Conservation (phyloP, 371 early-diverging fungal species). For the Zopfochytrium polystomum region DNA sequence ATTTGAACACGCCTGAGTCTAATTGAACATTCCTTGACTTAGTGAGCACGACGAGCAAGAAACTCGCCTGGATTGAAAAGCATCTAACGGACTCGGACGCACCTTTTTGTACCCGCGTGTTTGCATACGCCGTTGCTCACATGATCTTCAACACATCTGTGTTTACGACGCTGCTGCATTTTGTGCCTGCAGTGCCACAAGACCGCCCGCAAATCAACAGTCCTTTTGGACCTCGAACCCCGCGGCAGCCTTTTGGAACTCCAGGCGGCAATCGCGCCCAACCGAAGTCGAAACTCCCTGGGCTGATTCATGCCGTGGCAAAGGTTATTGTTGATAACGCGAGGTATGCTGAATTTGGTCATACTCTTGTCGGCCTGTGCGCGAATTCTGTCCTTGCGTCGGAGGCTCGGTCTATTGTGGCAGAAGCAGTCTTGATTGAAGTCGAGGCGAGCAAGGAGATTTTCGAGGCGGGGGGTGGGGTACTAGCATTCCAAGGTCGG, state of each 20-base stretch:
- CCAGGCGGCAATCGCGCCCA: background rate
- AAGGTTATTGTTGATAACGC: constrained; percentile 25
- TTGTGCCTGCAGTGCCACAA: constrained; percentile 9
- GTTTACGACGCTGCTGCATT: constrained; percentile 20
- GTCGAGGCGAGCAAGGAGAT: constrained; percentile 26
- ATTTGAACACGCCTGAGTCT: background rate
- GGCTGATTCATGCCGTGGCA: constrained; percentile 25
- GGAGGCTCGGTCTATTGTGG: constrained; percentile 23
- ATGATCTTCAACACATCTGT: constrained; percentile 21
- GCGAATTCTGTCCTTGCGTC: constrained; percentile 18
- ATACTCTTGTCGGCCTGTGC: constrained; percentile 18
- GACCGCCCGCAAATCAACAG: background rate
- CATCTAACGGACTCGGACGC: constrained; percentile 30
- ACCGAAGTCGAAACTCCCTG: constrained; percentile 13
- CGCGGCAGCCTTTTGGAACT: too few species aligned
- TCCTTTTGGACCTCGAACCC: background rate
- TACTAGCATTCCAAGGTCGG: background rate
- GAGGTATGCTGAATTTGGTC: constrained; percentile 22
- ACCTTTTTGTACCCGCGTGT: constrained; percentile 31
- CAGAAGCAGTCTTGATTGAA: constrained; percentile 32
- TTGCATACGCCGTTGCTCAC: constrained; percentile 28
- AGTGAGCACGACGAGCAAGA: constrained; percentile 28
- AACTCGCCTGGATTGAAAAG: constrained; percentile 36
- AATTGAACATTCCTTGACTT: background rate
- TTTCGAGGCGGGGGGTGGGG: constrained; percentile 21